Conservation (phyloP, 305 asterid species). For the Petunia hybrid region DNA sequence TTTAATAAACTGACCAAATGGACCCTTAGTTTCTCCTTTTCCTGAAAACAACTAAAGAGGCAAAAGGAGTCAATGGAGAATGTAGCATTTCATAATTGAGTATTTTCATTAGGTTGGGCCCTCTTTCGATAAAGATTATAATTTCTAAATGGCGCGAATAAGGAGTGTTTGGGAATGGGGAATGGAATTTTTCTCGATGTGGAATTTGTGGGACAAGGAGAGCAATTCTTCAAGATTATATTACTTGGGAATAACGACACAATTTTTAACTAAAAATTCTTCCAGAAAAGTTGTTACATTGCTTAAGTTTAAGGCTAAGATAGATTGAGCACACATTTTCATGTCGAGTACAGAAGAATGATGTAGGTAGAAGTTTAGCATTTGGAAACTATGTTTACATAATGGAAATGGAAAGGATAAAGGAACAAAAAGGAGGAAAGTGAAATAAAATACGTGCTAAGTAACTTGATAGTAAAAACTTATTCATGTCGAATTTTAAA, state of each 20-base stretch:
- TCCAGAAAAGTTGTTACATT: not conserved
- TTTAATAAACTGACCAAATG: too few relatives aligned
- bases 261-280: not conserved
- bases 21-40: not conserved
- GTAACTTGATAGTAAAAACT: too few relatives aligned
- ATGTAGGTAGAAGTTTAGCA: not conserved
- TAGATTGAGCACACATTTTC: not conserved
- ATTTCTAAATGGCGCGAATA: conserved; percentile 1
- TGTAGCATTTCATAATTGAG: conserved; percentile 9
- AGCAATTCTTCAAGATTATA: not conserved
- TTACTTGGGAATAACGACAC: not conserved
- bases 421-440: too few relatives aligned
- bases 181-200: conserved; percentile 44
- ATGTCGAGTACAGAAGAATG: not conserved
- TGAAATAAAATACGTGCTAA: too few relatives aligned
- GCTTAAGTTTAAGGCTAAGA: not conserved
- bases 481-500: too few relatives aligned
- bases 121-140: not conserved
- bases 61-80: not conserved
- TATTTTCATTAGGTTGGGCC: not conserved
- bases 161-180: conserved; percentile 14
- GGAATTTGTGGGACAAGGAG: conserved; percentile 17
- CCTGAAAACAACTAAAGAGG: not conserved
- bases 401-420: too few relatives aligned
- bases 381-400: too few relatives aligned